Conservation (phyloP, 345 rosid genomes). For the Syzygium grande region DNA sequence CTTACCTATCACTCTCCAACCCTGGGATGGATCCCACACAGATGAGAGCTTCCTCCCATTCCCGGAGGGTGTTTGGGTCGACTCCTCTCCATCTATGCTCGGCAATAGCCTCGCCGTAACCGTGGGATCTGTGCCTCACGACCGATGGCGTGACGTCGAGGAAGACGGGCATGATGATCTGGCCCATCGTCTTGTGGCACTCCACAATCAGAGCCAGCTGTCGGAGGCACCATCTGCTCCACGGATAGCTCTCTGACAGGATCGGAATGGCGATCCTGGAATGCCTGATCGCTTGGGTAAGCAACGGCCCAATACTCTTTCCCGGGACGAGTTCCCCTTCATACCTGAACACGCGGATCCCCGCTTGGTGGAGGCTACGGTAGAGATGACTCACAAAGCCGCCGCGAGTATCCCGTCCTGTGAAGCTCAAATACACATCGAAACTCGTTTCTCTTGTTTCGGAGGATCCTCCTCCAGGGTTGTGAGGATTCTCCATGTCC, state of each 20-base stretch:
- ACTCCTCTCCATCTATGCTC: not conserved
- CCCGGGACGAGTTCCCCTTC: not conserved
- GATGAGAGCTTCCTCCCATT: not conserved
- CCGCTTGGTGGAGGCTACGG: not conserved
- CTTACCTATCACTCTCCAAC: not conserved
- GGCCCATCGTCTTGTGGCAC: not conserved
- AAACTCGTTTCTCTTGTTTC: too few relatives aligned
- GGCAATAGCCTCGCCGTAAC: not conserved
- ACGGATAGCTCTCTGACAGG: not conserved
- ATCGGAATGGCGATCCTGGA: not conserved
- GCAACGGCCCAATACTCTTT: not conserved
- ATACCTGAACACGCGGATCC: not conserved
- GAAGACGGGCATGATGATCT: not conserved
- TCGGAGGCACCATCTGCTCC: not conserved
- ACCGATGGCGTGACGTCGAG: not conserved
- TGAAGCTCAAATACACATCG: not conserved
- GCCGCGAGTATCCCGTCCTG: rapidly evolving
- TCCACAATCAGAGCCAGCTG: not conserved
- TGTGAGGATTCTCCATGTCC: not conserved
- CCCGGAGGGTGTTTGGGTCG: not conserved
- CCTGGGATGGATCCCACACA: not conserved
- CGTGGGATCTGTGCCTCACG: not conserved
- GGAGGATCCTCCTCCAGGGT: not conserved
- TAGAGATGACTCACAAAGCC: not conserved
- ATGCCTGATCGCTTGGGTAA: not conserved